Evolutionary conservation across 176 grass and related monocot species (phyloP).

Genomic region (Musa itinerans): DNA sequence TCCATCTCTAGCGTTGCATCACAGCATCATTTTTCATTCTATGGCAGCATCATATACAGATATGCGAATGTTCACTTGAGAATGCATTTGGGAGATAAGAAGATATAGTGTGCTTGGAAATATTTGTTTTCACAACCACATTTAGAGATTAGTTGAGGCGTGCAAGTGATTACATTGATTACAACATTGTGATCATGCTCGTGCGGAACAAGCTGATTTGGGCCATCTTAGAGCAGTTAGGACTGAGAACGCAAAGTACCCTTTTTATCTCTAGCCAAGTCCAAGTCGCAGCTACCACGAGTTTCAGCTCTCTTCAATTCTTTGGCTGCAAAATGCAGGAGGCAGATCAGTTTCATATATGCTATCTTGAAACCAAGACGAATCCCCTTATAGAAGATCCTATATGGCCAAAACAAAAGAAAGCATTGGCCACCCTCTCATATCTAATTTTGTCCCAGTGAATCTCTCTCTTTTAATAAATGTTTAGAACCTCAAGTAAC

Average conservation of each 20-base stretch:
- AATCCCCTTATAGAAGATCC: background rate
- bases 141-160: too few relatives aligned
- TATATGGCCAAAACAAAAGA: background rate
- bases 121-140: too few relatives aligned
- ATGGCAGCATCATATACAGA: too few relatives aligned
- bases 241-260: background rate
- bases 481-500: background rate
- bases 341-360: background rate
- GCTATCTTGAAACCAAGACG: background rate
- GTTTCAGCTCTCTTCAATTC: slow-evolving; percentile 56
- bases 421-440: background rate
- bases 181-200: slow-evolving; percentile 4
- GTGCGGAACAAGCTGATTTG: slow-evolving; percentile 3
- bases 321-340: slow-evolving; percentile 42
- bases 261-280: background rate
- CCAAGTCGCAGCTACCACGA: background rate
- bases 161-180: background rate
- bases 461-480: background rate
- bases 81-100: too few relatives aligned
- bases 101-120: too few relatives aligned
- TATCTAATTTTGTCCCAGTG: background rate
- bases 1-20: too few relatives aligned
- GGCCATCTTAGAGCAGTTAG: background rate
- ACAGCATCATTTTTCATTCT: too few relatives aligned
- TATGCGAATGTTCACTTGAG: too few relatives aligned